Conservation (phyloP, 1,139 yeast genomes). For the Saccharomyces hybrid region DNA sequence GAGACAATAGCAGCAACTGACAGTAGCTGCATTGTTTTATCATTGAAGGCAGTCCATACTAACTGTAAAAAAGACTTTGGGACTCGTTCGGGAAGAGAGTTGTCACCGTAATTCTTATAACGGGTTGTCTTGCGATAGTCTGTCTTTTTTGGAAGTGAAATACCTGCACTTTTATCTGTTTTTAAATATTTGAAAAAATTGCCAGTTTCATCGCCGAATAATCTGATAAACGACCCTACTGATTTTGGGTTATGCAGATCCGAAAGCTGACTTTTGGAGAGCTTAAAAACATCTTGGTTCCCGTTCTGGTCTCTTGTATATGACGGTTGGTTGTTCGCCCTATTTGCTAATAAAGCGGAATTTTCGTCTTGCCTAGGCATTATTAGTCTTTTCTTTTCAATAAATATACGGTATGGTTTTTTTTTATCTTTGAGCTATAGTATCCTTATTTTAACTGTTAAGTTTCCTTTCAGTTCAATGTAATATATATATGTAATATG, state of each 20-base stretch:
- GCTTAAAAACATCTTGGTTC: not conserved
- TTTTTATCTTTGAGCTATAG: too few species aligned
- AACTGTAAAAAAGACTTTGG: conserved; percentile 60
- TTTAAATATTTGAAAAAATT: conserved; percentile 30
- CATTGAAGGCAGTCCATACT: conserved; percentile 81
- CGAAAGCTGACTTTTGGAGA: conserved; percentile 13
- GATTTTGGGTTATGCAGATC: conserved; percentile 35
- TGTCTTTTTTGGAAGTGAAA: conserved; percentile 31
- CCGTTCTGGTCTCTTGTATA: not conserved
- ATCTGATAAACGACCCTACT: conserved; percentile 8
- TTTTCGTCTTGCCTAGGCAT: not conserved
- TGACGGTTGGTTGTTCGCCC: not conserved
- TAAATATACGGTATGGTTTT: too few species aligned
- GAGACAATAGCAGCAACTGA: conserved; percentile 84
- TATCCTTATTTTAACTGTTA: too few species aligned
- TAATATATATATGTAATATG: not conserved
- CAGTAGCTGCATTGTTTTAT: conserved; percentile 78
- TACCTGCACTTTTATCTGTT: conserved; percentile 41
- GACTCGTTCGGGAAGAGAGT: conserved; percentile 60
- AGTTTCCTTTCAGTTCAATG: not conserved
- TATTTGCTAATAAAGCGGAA: not conserved
- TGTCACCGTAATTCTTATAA: conserved; percentile 50
- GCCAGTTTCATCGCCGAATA: conserved; percentile 18
- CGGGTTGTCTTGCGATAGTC: conserved; percentile 28
- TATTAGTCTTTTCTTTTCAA: not conserved